Percentiles rank a stretch among this genome's conserved stretches.
These are phyloP conservation scores for Seminavis robusta DNA, from an alignment of 108 stramenopile genomes.

Conservation along the genomic window DNA sequence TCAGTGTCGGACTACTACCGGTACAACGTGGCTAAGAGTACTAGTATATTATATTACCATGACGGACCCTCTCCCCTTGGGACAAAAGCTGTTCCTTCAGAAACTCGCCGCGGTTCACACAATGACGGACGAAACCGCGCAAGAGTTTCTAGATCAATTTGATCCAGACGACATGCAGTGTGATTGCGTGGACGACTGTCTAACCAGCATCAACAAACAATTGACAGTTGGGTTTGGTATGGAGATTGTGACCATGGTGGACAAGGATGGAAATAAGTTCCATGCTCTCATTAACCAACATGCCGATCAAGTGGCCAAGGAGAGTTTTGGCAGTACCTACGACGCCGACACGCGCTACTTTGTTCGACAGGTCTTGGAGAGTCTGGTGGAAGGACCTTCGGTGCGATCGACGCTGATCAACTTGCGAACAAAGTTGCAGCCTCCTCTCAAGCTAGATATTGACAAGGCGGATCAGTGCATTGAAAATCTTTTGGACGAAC, in stretches of 20 bases:
- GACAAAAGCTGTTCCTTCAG: conserved; percentile 71
- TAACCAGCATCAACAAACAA: conserved; percentile 55
- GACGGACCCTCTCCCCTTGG: conserved; percentile 42
- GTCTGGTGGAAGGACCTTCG: conserved; percentile 30
- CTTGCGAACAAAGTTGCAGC: conserved; percentile 43
- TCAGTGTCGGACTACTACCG: no score
- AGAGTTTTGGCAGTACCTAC: conserved; percentile 12
- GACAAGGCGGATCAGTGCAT: conserved; percentile 32
- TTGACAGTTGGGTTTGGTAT: conserved; percentile 54
- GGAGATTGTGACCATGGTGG: conserved; percentile 60
- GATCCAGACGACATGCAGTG: conserved; percentile 11
- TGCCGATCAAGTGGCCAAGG: conserved; percentile 30
- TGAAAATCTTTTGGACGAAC: conserved; percentile 18
- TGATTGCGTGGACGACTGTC: conserved; percentile 29
- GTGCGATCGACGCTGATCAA: conserved; percentile 59
- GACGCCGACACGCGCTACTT: conserved; percentile 54
- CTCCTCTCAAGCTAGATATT: conserved; percentile 34
- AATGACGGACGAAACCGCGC: conserved; percentile 45
- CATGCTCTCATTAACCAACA: conserved; percentile 55
- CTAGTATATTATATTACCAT: no score
- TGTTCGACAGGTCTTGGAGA: conserved; percentile 43
- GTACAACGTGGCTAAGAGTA: no score
- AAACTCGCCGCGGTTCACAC: conserved; percentile 55
- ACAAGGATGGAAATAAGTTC: conserved; percentile 25
- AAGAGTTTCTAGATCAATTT: conserved; percentile 32